Evolutionary conservation across 371 early-diverging fungal genomes (phyloP).

Genomic region (Rhizopus delemar): DNA sequence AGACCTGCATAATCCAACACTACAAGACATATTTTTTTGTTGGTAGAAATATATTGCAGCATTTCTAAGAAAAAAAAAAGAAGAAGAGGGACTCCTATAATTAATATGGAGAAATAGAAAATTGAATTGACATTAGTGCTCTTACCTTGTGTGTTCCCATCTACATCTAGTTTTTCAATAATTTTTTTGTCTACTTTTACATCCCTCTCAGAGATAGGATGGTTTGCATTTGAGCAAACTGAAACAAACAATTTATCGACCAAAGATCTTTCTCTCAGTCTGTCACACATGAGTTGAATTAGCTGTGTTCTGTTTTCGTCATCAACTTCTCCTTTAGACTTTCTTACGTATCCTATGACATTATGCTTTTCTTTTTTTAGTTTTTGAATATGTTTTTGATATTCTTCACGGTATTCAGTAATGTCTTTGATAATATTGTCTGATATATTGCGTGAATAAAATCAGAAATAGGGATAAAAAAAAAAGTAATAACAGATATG

Average conservation of each 20-base stretch:
- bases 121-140: too few species aligned
- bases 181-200: too few species aligned
- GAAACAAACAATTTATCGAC: too few species aligned
- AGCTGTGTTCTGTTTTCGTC: not conserved
- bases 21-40: not conserved
- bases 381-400: conserved; percentile 2
- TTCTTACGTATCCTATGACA: conserved; percentile 3
- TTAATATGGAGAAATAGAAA: too few species aligned
- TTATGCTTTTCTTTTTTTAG: conserved; percentile 2
- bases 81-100: too few species aligned
- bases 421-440: conserved; percentile 2
- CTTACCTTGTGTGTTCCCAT: too few species aligned
- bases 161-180: too few species aligned
- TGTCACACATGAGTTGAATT: not conserved
- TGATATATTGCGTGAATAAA: not conserved
- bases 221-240: too few species aligned
- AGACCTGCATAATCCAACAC: not conserved
- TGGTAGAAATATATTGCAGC: too few species aligned
- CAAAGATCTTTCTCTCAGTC: too few species aligned
- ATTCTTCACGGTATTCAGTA: conserved; percentile 7
- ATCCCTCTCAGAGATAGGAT: too few species aligned
- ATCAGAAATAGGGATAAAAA: not conserved
- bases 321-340: not conserved
- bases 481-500: conserved; percentile 3
- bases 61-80: too few species aligned